Percentiles rank a stretch among this genome's conserved stretches.
phyloP scores from a whole-genome alignment of 2,329 filamentous ascomycete species.

The Epichloe gansuensis region DNA sequence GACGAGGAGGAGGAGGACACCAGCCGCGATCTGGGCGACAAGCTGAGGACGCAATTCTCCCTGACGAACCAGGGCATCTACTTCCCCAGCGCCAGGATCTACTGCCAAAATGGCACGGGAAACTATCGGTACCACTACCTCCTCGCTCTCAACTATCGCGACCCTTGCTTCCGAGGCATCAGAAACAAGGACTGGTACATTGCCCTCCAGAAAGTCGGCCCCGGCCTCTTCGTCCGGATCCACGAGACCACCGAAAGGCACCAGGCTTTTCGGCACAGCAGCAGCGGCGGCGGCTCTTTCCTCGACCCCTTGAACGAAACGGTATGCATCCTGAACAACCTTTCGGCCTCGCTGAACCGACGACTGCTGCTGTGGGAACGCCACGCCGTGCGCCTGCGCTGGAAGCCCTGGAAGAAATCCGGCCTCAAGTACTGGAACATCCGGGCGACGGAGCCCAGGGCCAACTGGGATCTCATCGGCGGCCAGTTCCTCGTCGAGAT shows the following conservation, averaged over 20 bases:
- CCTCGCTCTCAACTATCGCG: neutral
- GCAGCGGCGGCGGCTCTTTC: neutral
- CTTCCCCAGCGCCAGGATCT: neutral
- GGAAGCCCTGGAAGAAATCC: neutral
- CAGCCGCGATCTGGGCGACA: neutral
- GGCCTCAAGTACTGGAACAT: constrained; percentile 1
- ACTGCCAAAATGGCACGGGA: neutral
- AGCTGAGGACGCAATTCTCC: neutral
- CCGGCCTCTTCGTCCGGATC: constrained; percentile 1
- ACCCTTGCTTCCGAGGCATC: neutral
- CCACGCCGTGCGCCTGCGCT: constrained; percentile 1
- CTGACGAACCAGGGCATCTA: constrained; percentile 2
- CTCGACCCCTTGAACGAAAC: neutral
- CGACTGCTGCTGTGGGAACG: neutral
- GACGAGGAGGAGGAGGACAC: neutral
- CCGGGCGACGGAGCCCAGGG: neutral
- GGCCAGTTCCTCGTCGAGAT: constrained; percentile 2
- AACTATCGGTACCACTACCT: neutral
- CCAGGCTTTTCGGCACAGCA: neutral
- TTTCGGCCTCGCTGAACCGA: neutral
- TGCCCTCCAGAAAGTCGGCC: neutral
- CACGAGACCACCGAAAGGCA: neutral
- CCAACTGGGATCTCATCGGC: neutral
- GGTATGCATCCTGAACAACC: neutral
- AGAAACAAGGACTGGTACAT: neutral